These are phyloP conservation scores for Ceratocystis lukuohia DNA, from an alignment of 2,329 filamentous ascomycete genomes.

Conservation along the genomic window DNA sequence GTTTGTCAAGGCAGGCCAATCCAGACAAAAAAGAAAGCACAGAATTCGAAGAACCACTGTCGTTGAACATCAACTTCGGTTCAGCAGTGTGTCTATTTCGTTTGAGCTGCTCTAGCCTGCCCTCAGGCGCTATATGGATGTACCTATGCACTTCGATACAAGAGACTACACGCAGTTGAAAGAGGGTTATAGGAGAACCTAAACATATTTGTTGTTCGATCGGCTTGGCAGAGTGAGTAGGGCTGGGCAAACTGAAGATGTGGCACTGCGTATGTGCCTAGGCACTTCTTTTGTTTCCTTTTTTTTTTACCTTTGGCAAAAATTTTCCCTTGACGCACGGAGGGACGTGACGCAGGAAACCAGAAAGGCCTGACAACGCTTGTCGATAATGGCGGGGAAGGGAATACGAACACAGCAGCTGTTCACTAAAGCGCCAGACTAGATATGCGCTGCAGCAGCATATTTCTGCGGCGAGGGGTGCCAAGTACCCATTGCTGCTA, in stretches of 20 bases:
- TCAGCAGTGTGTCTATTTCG: not conserved
- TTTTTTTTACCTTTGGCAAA: constrained; percentile 3
- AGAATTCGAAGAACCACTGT: not conserved
- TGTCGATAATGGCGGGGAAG: not conserved
- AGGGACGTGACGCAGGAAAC: not conserved
- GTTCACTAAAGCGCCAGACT: not conserved
- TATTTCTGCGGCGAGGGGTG: not conserved
- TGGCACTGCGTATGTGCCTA: not conserved
- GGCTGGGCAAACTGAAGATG: not conserved
- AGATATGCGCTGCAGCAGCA: not conserved
- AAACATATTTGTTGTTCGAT: not conserved
- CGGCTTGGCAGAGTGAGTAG: not conserved
- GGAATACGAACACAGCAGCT: not conserved
- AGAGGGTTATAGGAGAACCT: not conserved
- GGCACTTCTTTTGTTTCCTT: not conserved
- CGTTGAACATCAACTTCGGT: not conserved
- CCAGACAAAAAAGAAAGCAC: not conserved
- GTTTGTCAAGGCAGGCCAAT: not conserved
- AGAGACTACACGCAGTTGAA: not conserved
- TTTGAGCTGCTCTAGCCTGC: not conserved
- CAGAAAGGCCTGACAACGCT: not conserved
- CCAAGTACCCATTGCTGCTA: not conserved
- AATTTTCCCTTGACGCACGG: constrained; percentile 1
- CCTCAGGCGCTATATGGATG: not conserved
- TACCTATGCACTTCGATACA: not conserved